Evolutionary conservation across 495 filamentous ascomycete species (phyloP).

Genomic region (Tuber borchii): DNA sequence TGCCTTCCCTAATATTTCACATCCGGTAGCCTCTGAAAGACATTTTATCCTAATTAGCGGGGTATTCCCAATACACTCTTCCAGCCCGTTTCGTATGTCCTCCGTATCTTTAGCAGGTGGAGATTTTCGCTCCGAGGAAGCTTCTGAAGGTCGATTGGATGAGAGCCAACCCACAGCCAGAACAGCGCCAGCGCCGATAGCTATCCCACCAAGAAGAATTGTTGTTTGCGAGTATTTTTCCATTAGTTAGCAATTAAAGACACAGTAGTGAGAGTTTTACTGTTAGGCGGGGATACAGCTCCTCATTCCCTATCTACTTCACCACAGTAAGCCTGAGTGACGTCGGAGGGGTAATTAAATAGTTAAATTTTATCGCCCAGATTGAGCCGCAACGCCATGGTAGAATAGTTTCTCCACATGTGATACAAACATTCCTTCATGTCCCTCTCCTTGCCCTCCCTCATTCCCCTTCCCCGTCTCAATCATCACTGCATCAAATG

Average conservation of each 20-base stretch:
- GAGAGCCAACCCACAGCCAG: conserved; percentile 25
- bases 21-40: conserved; percentile 84
- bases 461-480: background rate
- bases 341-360: conserved; percentile 17
- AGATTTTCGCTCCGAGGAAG: background rate
- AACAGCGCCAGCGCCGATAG: conserved; percentile 22
- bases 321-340: conserved; percentile 9
- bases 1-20: conserved; percentile 87
- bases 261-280: background rate
- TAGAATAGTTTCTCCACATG: conserved; percentile 10
- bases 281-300: background rate
- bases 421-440: background rate
- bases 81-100: conserved; percentile 62
- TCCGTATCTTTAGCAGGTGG: conserved; percentile 10
- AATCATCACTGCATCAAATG: conserved; percentile 50
- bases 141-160: conserved; percentile 1
- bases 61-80: conserved; percentile 90
- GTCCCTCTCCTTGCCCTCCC: background rate
- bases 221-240: conserved; percentile 8
- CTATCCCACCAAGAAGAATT: conserved; percentile 26
- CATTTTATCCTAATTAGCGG: conserved; percentile 82
- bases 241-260: conserved; percentile 10
- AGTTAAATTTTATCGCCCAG: background rate
- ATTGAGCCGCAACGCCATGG: background rate
- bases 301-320: background rate